Evolutionary conservation across 179 eudicot species (phyloP).

Genomic region (Silene noctiflora): DNA sequence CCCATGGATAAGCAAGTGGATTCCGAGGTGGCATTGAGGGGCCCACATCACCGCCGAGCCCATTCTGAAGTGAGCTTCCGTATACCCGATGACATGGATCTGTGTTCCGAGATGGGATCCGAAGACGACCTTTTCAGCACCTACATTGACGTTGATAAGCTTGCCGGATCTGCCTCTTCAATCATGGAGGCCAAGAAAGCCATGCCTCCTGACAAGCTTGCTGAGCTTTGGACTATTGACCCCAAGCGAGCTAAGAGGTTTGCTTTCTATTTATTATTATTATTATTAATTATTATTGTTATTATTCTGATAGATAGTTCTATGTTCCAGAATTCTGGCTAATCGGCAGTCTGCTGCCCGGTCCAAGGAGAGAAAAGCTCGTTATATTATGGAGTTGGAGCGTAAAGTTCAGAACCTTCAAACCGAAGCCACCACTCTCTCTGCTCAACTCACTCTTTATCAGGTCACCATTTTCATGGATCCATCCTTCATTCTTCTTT

Average conservation of each 20-base stretch:
- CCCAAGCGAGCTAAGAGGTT: slow-evolving; percentile 75
- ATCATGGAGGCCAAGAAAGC: slow-evolving; percentile 56
- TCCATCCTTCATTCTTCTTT: not conserved
- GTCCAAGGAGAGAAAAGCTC: slow-evolving; percentile 51
- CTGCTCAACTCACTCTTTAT: slow-evolving; percentile 47
- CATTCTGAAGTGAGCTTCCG: slow-evolving; percentile 47
- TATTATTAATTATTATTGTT: no score
- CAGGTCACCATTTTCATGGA: slow-evolving; percentile 25
- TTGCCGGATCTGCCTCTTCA: slow-evolving; percentile 31
- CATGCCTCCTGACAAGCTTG: slow-evolving; percentile 57
- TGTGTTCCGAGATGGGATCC: slow-evolving; percentile 39
- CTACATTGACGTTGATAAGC: slow-evolving; percentile 50
- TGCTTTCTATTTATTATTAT: no score
- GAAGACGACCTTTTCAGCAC: slow-evolving; percentile 51
- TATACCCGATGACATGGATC: slow-evolving; percentile 44
- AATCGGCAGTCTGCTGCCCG: slow-evolving; percentile 54
- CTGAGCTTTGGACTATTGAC: slow-evolving; percentile 55
- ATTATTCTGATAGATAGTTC: no score
- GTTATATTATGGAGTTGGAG: slow-evolving; percentile 46
- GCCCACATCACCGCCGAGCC: slow-evolving; percentile 48
- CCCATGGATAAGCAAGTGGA: not conserved
- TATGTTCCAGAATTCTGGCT: slow-evolving; percentile 48
- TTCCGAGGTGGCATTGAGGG: slow-evolving; percentile 10
- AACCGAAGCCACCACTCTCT: slow-evolving; percentile 53
- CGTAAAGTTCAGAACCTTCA: slow-evolving; percentile 50